phyloP scores from a whole-genome alignment of 2,329 filamentous ascomycete genomes.

The Fusarium siculi region DNA sequence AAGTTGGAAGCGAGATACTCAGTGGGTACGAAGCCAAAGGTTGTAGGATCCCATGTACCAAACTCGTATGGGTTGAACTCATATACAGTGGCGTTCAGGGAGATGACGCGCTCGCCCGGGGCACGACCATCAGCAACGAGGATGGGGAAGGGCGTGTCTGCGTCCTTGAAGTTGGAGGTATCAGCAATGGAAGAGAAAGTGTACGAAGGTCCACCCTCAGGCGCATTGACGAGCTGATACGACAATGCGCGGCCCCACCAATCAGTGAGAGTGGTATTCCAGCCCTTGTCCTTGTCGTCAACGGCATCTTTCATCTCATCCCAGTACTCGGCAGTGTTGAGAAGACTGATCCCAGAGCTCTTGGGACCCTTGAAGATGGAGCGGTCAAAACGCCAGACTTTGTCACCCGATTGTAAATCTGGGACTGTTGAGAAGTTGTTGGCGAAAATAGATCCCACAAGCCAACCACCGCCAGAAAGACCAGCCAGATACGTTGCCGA shows the following conservation, averaged over 20 bases:
- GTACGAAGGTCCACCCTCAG: constrained; percentile 77
- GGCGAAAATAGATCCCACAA: constrained; percentile 80
- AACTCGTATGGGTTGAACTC: constrained; percentile 76
- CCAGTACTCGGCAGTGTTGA: constrained; percentile 42
- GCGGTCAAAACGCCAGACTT: constrained; percentile 55
- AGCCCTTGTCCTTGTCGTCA: constrained; percentile 53
- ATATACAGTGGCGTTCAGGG: constrained; percentile 69
- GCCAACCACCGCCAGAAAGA: constrained; percentile 85
- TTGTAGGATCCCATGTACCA: constrained; percentile 70
- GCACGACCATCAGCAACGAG: constrained; percentile 60
- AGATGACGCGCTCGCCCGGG: constrained; percentile 55
- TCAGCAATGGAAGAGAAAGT: constrained; percentile 79
- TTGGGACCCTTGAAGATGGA: constrained; percentile 55
- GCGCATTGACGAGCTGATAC: constrained; percentile 83
- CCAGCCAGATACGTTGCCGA: constrained; percentile 82
- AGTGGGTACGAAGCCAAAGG: constrained; percentile 68
- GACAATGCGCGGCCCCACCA: constrained; percentile 87
- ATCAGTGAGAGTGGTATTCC: constrained; percentile 78
- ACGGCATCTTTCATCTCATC: constrained; percentile 49
- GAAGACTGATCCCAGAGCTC: constrained; percentile 48
- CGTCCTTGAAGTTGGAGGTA: constrained; percentile 55
- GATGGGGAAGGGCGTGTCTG: constrained; percentile 59
- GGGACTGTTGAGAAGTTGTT: constrained; percentile 81
- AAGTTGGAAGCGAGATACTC: constrained; percentile 70
- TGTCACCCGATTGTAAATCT: constrained; percentile 44